Percentiles rank a stretch among this genome's conserved stretches.
Conservation (phyloP, 345 rosid genomes). For the Turnera subulata region DNA sequence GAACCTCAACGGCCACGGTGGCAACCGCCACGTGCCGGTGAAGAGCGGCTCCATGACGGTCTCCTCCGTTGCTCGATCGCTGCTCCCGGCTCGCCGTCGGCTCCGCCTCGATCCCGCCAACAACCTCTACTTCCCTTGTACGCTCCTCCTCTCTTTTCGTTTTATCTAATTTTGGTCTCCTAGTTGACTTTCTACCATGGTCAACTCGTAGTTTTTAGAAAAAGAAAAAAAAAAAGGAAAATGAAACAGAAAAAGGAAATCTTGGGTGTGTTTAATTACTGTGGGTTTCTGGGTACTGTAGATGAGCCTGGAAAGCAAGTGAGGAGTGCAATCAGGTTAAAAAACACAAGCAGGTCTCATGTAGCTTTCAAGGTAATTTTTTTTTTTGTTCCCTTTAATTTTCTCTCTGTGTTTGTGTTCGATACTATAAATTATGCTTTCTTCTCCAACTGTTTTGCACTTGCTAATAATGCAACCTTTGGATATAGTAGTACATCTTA, state of each 20-base stretch:
- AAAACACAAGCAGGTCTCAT: slow-evolving; percentile 83
- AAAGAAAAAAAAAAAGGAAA: too few species aligned
- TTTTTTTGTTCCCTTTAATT: not conserved
- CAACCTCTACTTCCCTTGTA: slow-evolving; percentile 82
- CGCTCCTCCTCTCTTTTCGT: too few species aligned
- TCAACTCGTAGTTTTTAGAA: too few species aligned
- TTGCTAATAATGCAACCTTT: too few species aligned
- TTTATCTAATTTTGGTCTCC: not conserved
- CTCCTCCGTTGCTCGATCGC: slow-evolving; percentile 80
- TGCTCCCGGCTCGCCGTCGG: slow-evolving; percentile 78
- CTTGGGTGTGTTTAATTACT: not conserved
- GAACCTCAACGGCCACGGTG: slow-evolving; percentile 36
- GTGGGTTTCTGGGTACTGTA: slow-evolving; percentile 14
- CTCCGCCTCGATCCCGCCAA: slow-evolving; percentile 89
- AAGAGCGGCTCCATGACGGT: slow-evolving; percentile 36
- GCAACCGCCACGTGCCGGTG: slow-evolving; percentile 28
- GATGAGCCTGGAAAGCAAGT: slow-evolving; percentile 95
- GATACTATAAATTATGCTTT: too few species aligned
- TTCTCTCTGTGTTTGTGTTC: too few species aligned
- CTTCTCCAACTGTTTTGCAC: too few species aligned
- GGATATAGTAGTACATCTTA: too few species aligned
- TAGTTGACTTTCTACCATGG: slow-evolving; percentile 30
- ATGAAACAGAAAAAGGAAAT: too few species aligned
- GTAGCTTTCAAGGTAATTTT: slow-evolving; percentile 80
- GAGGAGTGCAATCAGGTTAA: slow-evolving; percentile 79